Percentiles rank a stretch among this genome's conserved stretches.
These are phyloP conservation scores for Tricladium varicosporioides DNA, from an alignment of 2,329 filamentous ascomycete genomes.

Conservation along the genomic window DNA sequence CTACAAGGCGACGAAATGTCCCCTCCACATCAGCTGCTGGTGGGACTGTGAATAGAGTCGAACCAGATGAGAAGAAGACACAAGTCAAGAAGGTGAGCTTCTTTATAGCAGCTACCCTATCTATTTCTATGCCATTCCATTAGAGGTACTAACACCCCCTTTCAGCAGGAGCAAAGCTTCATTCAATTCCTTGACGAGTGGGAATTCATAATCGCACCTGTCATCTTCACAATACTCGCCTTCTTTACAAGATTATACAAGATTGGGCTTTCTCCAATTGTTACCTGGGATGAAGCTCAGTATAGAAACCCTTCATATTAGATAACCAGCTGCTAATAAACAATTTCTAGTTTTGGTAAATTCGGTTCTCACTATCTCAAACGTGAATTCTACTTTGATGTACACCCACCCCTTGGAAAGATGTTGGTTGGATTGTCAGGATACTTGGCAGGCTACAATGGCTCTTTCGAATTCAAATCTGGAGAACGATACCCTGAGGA, in stretches of 20 bases:
- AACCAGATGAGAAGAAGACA: conserved; percentile 61
- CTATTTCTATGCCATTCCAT: background rate
- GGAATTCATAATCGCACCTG: conserved; percentile 59
- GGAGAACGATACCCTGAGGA: conserved; percentile 93
- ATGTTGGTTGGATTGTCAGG: conserved; percentile 97
- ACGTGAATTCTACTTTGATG: conserved; percentile 98
- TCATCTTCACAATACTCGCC: conserved; percentile 60
- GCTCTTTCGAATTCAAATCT: conserved; percentile 98
- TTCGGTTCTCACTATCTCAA: conserved; percentile 99
- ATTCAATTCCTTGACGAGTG: conserved; percentile 62
- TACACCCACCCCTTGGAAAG: conserved; percentile 94
- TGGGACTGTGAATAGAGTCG: conserved; percentile 33
- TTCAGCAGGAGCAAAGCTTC: conserved; percentile 51
- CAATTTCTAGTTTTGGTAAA: conserved; percentile 72
- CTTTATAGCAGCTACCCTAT: background rate
- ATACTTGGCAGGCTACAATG: conserved; percentile 96
- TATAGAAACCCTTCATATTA: conserved; percentile 40
- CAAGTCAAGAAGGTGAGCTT: conserved; percentile 51
- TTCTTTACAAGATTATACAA: conserved; percentile 68
- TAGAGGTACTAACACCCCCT: conserved; percentile 25
- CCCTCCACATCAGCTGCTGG: conserved; percentile 40
- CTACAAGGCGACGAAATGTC: conserved; percentile 54
- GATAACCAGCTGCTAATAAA: conserved; percentile 9
- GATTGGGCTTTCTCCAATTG: conserved; percentile 69
- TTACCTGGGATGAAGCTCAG: conserved; percentile 77